A percentile compares a stretch with the other conserved stretches of the same genome.
These are phyloP conservation scores for Paraconiothyrium brasiliense DNA, from an alignment of 2,329 filamentous ascomycete species.

Conservation along the genomic window DNA sequence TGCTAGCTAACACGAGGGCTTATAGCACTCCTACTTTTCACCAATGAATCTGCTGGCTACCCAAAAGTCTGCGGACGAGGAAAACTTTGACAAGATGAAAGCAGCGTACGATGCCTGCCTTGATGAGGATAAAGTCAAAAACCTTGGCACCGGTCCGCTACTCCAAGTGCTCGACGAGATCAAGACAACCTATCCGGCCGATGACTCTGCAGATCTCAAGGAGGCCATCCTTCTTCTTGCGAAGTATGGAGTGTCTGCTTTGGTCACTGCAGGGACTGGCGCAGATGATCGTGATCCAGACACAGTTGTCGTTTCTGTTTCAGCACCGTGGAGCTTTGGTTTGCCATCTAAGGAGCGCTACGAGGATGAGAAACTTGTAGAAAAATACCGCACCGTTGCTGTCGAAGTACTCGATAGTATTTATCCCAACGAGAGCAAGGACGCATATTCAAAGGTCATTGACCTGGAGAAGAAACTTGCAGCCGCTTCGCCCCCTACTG, in stretches of 20 bases:
- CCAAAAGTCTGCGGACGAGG: slow-evolving; percentile 57
- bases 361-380: slow-evolving; percentile 44
- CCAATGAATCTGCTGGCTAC: slow-evolving; percentile 34
- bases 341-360: slow-evolving; percentile 50
- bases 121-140: slow-evolving; percentile 64
- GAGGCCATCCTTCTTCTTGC: slow-evolving; percentile 60
- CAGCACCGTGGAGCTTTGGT: slow-evolving; percentile 59
- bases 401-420: slow-evolving; percentile 9
- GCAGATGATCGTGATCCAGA: slow-evolving; percentile 66
- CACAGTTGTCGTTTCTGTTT: slow-evolving; percentile 59
- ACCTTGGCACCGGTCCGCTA: slow-evolving; percentile 64
- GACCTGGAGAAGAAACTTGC: slow-evolving; percentile 68
- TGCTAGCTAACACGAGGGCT: background rate
- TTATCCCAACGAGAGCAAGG: slow-evolving; percentile 6
- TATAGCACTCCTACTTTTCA: slow-evolving; percentile 61
- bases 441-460: slow-evolving; percentile 20
- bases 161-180: background rate
- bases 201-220: slow-evolving; percentile 38
- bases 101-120: slow-evolving; percentile 70
- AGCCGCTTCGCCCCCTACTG: slow-evolving; percentile 63
- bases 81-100: slow-evolving; percentile 72
- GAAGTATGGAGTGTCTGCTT: slow-evolving; percentile 54
- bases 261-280: slow-evolving; percentile 38
- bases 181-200: slow-evolving; percentile 58
- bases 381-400: slow-evolving; percentile 33